Percentiles rank a stretch among this genome's conserved stretches.
Evolutionary conservation across 768 basidiomycete species (phyloP).

Genomic region (Plicaturopsis crispa): DNA sequence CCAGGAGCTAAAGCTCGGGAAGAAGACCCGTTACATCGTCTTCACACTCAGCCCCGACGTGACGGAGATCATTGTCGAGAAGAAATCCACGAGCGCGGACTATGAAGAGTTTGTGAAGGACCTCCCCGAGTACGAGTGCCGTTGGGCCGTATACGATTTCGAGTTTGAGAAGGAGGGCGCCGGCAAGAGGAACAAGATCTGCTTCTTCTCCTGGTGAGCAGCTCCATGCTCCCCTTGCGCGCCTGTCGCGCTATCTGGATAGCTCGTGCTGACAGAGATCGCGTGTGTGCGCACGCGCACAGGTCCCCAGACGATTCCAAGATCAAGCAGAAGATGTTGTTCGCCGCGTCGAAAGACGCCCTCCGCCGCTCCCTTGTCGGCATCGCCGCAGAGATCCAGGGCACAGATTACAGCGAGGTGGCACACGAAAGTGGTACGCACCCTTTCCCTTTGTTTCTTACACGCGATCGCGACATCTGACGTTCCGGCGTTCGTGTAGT

Average conservation of each 20-base stretch:
- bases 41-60: slow-evolving; percentile 54
- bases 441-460: slow-evolving; percentile 1
- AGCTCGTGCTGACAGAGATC: background rate
- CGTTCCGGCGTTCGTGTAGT: slow-evolving; percentile 18
- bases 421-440: slow-evolving; percentile 58
- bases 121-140: slow-evolving; percentile 67
- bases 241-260: background rate
- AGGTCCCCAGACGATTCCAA: slow-evolving; percentile 86
- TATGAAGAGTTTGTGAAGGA: slow-evolving; percentile 73
- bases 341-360: slow-evolving; percentile 80
- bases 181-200: slow-evolving; percentile 81
- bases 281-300: too few relatives aligned
- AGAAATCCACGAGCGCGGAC: slow-evolving; percentile 37
- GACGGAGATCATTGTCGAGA: slow-evolving; percentile 74
- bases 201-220: slow-evolving; percentile 80
- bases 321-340: slow-evolving; percentile 91
- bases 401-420: slow-evolving; percentile 71
- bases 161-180: slow-evolving; percentile 67
- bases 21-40: slow-evolving; percentile 79
- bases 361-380: slow-evolving; percentile 69
- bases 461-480: too few relatives aligned
- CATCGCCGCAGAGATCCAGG: slow-evolving; percentile 78
- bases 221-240: slow-evolving; percentile 6
- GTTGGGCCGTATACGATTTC: slow-evolving; percentile 93
- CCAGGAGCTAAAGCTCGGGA: slow-evolving; percentile 69